Percentiles rank a stretch among this genome's conserved stretches.
Conservation (phyloP, 2,329 filamentous ascomycete species). For the Helicocarpus griseus region DNA sequence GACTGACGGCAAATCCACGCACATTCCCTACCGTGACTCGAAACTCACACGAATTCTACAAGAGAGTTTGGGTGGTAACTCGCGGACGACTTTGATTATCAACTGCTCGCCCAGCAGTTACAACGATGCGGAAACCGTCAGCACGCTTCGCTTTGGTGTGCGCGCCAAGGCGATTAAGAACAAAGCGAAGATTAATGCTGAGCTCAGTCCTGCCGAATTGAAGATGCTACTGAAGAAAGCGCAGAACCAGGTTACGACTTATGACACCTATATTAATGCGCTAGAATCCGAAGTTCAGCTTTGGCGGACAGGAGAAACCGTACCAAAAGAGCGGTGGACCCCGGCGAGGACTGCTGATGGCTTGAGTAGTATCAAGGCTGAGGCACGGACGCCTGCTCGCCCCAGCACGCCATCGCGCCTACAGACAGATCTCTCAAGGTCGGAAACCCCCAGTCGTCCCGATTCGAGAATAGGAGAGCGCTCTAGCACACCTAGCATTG, state of each 20-base stretch:
- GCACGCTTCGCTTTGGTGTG: constrained; percentile 88
- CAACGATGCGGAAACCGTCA: constrained; percentile 89
- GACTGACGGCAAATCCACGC: constrained; percentile 92
- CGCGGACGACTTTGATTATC: constrained; percentile 94
- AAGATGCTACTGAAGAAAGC: constrained; percentile 89
- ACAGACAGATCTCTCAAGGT: constrained; percentile 35
- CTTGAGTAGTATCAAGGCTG: constrained; percentile 36
- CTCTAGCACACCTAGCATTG: constrained; percentile 74
- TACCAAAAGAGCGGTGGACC: constrained; percentile 85
- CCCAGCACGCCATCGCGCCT: constrained; percentile 33
- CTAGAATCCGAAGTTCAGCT: constrained; percentile 75
- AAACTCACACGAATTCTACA: constrained; percentile 95
- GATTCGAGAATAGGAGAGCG: constrained; percentile 67
- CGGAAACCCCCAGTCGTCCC: constrained; percentile 52
- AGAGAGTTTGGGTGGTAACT: constrained; percentile 96
- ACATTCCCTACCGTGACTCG: constrained; percentile 94
- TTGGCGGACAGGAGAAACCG: constrained; percentile 80
- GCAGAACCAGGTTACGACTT: constrained; percentile 78
- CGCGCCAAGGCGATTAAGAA: constrained; percentile 98
- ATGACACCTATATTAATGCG: constrained; percentile 73
- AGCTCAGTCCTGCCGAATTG: constrained; percentile 90
- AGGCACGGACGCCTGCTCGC: constrained; percentile 38
- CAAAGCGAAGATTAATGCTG: constrained; percentile 98
- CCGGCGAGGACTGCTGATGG: constrained; percentile 51
- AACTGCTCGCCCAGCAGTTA: constrained; percentile 99